Conservation (phyloP, 495 filamentous ascomycete genomes). For the Penicillium coffeae region DNA sequence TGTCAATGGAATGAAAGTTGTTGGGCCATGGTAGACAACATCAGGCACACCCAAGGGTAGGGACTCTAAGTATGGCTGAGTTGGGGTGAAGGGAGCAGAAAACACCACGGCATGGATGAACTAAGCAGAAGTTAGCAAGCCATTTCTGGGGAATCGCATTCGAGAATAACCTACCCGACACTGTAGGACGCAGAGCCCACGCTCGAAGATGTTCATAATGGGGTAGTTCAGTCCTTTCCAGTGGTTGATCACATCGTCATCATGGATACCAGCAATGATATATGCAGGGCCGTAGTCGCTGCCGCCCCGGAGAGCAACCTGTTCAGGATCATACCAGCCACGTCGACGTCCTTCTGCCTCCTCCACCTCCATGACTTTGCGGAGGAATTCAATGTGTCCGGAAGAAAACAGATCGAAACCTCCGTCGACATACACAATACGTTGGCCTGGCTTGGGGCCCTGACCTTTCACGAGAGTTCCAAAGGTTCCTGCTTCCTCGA, state of each 20-base stretch:
- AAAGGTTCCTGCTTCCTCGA: slow-evolving; percentile 56
- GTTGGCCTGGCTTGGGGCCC: slow-evolving; percentile 66
- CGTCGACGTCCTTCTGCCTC: slow-evolving; percentile 57
- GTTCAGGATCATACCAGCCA: slow-evolving; percentile 70
- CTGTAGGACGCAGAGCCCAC: slow-evolving; percentile 90
- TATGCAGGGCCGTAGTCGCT: slow-evolving; percentile 77
- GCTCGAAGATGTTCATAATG: slow-evolving; percentile 98
- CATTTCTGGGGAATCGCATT: background rate
- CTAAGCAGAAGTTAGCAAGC: slow-evolving; percentile 41
- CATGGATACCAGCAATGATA: slow-evolving; percentile 87
- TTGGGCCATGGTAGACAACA: slow-evolving; percentile 92
- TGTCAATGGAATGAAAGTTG: slow-evolving; percentile 80
- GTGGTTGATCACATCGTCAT: slow-evolving; percentile 88
- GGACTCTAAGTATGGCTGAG: slow-evolving; percentile 64
- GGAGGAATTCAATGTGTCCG: slow-evolving; percentile 93
- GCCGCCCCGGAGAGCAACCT: slow-evolving; percentile 54
- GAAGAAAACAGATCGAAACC: slow-evolving; percentile 97
- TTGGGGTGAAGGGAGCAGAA: slow-evolving; percentile 82
- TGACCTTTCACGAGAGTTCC: slow-evolving; percentile 61
- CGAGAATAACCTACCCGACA: slow-evolving; percentile 62
- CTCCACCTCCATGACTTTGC: slow-evolving; percentile 66
- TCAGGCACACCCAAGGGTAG: slow-evolving; percentile 73
- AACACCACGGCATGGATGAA: slow-evolving; percentile 86
- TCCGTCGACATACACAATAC: slow-evolving; percentile 90
- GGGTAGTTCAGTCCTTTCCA: slow-evolving; percentile 98